Evolutionary conservation across 2,329 filamentous ascomycete genomes (phyloP).

Genomic region (Penicillium sp.): DNA sequence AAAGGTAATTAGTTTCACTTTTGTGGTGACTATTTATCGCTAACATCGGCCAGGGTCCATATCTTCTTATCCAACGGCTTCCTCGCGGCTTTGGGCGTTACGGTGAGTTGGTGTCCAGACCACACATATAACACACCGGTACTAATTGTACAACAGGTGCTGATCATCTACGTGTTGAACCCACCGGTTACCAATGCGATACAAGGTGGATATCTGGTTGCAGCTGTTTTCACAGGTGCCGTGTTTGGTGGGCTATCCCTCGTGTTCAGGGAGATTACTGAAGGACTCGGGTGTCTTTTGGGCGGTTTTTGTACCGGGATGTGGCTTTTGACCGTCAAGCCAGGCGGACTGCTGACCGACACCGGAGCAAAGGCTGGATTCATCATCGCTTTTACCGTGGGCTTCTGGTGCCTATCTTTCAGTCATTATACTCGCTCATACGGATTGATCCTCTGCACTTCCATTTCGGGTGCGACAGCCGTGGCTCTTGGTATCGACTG

Average conservation of each 20-base stretch:
- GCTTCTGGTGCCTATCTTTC: conserved; percentile 74
- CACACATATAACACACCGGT: too few species aligned
- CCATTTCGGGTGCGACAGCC: conserved; percentile 80
- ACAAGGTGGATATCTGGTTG: conserved; percentile 86
- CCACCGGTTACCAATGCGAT: conserved; percentile 73
- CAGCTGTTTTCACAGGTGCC: conserved; percentile 70
- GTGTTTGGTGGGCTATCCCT: conserved; percentile 74
- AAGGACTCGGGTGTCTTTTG: conserved; percentile 82
- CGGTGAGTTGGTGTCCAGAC: conserved; percentile 47
- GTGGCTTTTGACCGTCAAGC: conserved; percentile 82
- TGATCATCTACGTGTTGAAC: conserved; percentile 88
- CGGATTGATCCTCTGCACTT: conserved; percentile 73
- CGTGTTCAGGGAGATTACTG: conserved; percentile 81
- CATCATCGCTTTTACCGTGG: conserved; percentile 71
- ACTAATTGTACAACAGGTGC: conserved; percentile 49
- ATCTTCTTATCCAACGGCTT: conserved; percentile 80
- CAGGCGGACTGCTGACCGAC: conserved; percentile 72
- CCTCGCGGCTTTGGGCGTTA: conserved; percentile 71
- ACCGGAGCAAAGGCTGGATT: conserved; percentile 70
- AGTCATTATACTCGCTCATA: conserved; percentile 77
- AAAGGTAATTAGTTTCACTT: conserved; percentile 51
- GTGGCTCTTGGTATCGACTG: conserved; percentile 86
- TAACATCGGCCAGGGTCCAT: conserved; percentile 58
- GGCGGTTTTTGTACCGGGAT: conserved; percentile 85
- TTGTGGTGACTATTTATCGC: neutral